These are phyloP conservation scores for Paramecium bursaria DNA, from an alignment of 73 alveolate genomes.

Conservation along the genomic window DNA sequence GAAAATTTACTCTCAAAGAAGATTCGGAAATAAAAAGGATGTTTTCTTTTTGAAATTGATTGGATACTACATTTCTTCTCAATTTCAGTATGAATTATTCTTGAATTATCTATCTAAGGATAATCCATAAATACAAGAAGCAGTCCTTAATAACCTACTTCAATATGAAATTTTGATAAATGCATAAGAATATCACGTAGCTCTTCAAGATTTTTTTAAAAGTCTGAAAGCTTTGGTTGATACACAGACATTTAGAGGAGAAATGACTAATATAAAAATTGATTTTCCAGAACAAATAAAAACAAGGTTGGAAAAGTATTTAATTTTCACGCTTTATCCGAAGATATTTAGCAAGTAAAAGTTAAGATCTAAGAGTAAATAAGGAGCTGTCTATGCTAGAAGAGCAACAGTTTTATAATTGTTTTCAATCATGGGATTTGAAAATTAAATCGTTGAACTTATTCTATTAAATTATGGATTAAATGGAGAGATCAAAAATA, in stretches of 20 bases:
- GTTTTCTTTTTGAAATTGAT: constrained; percentile 25
- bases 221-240: constrained; percentile 8
- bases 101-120: constrained; percentile 22
- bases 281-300: constrained; percentile 20
- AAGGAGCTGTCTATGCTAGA: constrained; percentile 22
- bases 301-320: not conserved
- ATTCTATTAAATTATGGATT: constrained; percentile 21
- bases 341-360: constrained; percentile 36
- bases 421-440: not conserved
- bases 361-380: constrained; percentile 10
- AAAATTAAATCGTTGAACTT: constrained; percentile 4
- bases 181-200: constrained; percentile 20
- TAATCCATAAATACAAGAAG: constrained; percentile 16
- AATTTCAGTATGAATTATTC: too few relatives aligned
- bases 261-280: not conserved
- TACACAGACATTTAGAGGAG: constrained; percentile 51
- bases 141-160: not conserved
- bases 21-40: constrained; percentile 34
- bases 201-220: constrained; percentile 11
- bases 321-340: constrained; percentile 16
- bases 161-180: not conserved
- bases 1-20: constrained; percentile 21
- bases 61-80: not conserved
- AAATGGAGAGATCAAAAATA: not conserved
- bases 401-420: constrained; percentile 11